These are phyloP conservation scores for Trichophyton equinum DNA, from an alignment of 2,329 filamentous ascomycete species.

Conservation along the genomic window DNA sequence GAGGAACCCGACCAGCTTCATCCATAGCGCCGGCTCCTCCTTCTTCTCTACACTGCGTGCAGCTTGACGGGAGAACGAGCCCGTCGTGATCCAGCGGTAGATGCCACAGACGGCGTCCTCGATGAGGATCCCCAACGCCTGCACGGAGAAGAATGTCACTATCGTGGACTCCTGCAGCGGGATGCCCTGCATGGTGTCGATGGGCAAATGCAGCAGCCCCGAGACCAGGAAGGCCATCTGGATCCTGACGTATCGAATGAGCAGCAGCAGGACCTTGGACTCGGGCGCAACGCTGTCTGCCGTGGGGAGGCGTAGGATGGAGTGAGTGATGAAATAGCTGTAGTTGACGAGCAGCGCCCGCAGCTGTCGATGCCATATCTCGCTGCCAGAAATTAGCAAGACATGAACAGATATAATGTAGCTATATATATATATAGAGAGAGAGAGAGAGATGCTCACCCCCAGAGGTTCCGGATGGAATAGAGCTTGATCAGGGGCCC, in stretches of 20 bases:
- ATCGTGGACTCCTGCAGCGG: slow-evolving; percentile 7
- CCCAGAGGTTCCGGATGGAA: slow-evolving; percentile 10
- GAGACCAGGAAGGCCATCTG: slow-evolving; percentile 7
- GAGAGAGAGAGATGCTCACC: slow-evolving; percentile 1
- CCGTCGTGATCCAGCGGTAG: background rate
- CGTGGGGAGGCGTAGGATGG: background rate
- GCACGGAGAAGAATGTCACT: slow-evolving; percentile 7
- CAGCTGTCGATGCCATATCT: slow-evolving; percentile 2
- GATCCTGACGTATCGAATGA: slow-evolving; percentile 7
- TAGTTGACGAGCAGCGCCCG: background rate
- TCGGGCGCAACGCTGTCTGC: background rate
- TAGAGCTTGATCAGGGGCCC: slow-evolving; percentile 7
- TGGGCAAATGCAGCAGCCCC: slow-evolving; percentile 8
- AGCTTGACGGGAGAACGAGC: background rate
- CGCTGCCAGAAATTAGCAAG: background rate
- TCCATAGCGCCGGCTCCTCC: background rate
- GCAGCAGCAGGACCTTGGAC: background rate
- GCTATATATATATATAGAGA: too few relatives aligned
- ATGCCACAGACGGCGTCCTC: slow-evolving; percentile 8
- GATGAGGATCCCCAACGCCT: slow-evolving; percentile 7
- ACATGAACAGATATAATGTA: background rate
- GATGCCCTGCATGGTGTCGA: slow-evolving; percentile 6
- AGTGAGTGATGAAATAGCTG: background rate
- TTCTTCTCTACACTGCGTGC: background rate
- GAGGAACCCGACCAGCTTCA: background rate